Base-by-base conservation (phyloP, 495 filamentous ascomycete species). In the Tuber melanosporum region DNA sequence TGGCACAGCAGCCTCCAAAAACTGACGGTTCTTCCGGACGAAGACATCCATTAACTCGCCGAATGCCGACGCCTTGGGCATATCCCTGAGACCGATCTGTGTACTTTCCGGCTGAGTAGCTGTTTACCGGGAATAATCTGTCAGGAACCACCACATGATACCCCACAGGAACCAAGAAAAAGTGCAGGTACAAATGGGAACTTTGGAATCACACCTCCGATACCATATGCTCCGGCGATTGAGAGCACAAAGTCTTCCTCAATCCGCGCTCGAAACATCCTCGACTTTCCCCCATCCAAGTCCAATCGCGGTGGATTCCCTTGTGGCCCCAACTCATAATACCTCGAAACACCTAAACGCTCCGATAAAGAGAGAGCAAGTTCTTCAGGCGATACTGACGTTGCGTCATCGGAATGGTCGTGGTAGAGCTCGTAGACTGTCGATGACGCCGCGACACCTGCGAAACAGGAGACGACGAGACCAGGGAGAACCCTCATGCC, bases 221-320 rank as follows among this genome's bases (percentile, higher is more conserved):
- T 32, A 66, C 57, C 32, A 36, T 66, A 66, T 17, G 57, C 57
- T 19, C 81, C 81, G 26, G 73, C 75, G 26, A 82, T 45, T 57
- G 81, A 82, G 72, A 82, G 77, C 39, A 82, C 71, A 44, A 82
- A 80, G 71, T 80, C 71, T 71, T 78, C 78, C 71, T 80, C 73
- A 39, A 74, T 70, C 71, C 71, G 73, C 17, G 36, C 57, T 66
- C 36, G 57, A 66, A 75, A 42, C 75, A 39, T 42, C 44, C 57
- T 71, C 2, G 72, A 71, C 69, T 75, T 73, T 74, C 57, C 45
- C 57, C 79, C 79, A 20, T 76, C 70, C 70, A 73, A 49, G 41
- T 75, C 72, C 43, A 82, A 76, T 15, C 45, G 74, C 32, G 69
- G 76, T 19, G 79, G 66, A 69, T 77, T 77, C 8, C 75, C 73